phyloP scores from a whole-genome alignment of 2,329 filamentous ascomycete genomes.

The Arthroderma sp. region DNA sequence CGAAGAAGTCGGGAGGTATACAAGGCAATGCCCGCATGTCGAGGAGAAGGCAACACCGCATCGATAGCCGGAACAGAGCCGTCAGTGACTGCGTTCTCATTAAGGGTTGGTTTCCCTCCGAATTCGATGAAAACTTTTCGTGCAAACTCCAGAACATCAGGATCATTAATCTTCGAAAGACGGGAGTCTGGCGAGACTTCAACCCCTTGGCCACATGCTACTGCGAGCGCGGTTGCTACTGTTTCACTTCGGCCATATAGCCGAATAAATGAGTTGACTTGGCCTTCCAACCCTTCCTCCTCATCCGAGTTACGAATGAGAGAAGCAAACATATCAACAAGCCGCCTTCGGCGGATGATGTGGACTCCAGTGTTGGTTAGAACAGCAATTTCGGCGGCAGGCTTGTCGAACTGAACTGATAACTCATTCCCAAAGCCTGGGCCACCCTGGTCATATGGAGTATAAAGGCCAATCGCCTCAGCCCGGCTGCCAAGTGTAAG shows the following conservation, averaged over 20 bases:
- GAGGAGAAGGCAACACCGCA: constrained; percentile 72
- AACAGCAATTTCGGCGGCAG: constrained; percentile 72
- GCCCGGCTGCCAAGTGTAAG: constrained; percentile 61
- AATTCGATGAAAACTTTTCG: constrained; percentile 83
- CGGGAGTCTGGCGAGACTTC: constrained; percentile 63
- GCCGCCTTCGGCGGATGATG: constrained; percentile 65
- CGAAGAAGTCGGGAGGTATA: constrained; percentile 83
- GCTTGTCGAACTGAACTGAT: constrained; percentile 84
- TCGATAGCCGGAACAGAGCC: constrained; percentile 57
- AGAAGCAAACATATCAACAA: constrained; percentile 85
- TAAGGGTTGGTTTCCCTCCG: constrained; percentile 73
- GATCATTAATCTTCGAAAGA: constrained; percentile 60
- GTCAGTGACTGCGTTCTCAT: constrained; percentile 59
- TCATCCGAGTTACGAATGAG: constrained; percentile 61
- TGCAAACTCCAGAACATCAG: constrained; percentile 72
- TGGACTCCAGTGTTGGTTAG: constrained; percentile 86
- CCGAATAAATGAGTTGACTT: constrained; percentile 71
- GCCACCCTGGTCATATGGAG: constrained; percentile 58
- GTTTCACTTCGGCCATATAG: constrained; percentile 82
- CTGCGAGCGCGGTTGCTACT: constrained; percentile 78
- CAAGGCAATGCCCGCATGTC: constrained; percentile 75
- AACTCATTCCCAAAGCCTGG: constrained; percentile 86
- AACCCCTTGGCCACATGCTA: constrained; percentile 85
- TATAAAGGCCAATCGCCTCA: constrained; percentile 68
- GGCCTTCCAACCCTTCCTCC: constrained; percentile 62